Conservation (phyloP, 225 moss, liverwort and hornwort genomes). For the Asterella californica region DNA sequence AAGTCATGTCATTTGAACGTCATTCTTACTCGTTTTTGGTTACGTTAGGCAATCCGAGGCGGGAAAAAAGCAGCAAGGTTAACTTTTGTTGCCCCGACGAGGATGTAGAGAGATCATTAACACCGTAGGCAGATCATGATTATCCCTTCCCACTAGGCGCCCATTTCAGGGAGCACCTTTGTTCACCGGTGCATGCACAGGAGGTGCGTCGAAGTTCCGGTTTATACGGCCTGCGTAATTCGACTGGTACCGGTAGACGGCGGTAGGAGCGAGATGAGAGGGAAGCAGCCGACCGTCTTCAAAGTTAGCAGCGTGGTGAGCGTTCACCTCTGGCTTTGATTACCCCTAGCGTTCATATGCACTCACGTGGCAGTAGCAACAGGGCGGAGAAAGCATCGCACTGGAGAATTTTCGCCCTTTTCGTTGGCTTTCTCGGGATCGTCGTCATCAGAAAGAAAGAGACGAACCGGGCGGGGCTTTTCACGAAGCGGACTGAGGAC, state of each 20-base stretch:
- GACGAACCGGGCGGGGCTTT: not conserved
- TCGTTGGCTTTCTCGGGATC: not conserved
- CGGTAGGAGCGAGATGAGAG: not conserved
- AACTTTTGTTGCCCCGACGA: too few species aligned
- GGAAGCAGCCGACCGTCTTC: not conserved
- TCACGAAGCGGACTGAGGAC: not conserved
- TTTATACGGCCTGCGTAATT: too few species aligned
- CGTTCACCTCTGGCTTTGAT: not conserved
- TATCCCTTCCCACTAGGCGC: too few species aligned
- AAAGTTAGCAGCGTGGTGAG: not conserved
- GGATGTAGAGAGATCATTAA: too few species aligned
- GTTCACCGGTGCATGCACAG: too few species aligned
- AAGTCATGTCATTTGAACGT: too few species aligned
- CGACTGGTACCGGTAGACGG: not conserved
- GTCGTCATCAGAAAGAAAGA: not conserved
- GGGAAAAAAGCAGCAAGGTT: too few species aligned
- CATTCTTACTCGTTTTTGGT: too few species aligned
- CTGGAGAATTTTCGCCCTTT: not conserved
- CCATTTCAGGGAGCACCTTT: too few species aligned
- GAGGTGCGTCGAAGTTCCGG: too few species aligned
- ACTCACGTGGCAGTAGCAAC: conserved; percentile 5
- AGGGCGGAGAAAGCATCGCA: not conserved
- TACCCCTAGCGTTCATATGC: not conserved
- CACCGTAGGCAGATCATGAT: too few species aligned
- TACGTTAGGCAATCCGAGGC: too few species aligned